Conservation (phyloP, 2,329 filamentous ascomycete species). For the Cercospora sp. region DNA sequence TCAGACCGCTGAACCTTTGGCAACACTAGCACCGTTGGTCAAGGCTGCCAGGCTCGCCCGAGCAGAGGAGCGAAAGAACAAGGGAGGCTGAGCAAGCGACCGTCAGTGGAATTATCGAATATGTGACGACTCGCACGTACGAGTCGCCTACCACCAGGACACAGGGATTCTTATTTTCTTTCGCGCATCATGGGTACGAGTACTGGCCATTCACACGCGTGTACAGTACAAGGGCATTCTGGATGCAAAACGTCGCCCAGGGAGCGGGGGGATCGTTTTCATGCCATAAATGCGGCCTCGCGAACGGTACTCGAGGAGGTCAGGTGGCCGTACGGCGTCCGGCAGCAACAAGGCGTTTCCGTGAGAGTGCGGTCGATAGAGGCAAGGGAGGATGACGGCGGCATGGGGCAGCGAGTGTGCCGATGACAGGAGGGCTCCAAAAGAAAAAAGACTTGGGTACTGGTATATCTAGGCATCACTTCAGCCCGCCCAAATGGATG, state of each 20-base stretch:
- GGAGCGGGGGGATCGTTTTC: not conserved
- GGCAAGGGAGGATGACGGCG: not conserved
- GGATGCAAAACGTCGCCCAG: not conserved
- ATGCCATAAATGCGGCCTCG: not conserved
- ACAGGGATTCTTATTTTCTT: not conserved
- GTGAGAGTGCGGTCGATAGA: not conserved
- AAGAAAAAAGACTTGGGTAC: not conserved
- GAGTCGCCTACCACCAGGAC: not conserved
- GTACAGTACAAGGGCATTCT: conserved; percentile 4
- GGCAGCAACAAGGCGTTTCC: not conserved
- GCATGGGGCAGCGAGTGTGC: not conserved
- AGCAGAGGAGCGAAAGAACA: conserved; percentile 67
- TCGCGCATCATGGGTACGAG: not conserved
- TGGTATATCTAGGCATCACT: conserved; percentile 2
- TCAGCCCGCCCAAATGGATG: conserved; percentile 1
- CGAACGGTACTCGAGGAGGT: not conserved
- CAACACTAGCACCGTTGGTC: conserved; percentile 81
- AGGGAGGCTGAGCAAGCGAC: conserved; percentile 39
- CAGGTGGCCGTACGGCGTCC: not conserved
- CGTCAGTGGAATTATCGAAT: not conserved
- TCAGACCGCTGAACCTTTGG: conserved; percentile 54
- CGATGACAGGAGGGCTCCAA: not conserved
- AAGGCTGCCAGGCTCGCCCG: conserved; percentile 80
- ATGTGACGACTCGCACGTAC: not conserved
- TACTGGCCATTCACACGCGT: conserved; percentile 4